phyloP scores from a whole-genome alignment of 1,139 yeast species.

The Saccharomyces pastorianus region DNA sequence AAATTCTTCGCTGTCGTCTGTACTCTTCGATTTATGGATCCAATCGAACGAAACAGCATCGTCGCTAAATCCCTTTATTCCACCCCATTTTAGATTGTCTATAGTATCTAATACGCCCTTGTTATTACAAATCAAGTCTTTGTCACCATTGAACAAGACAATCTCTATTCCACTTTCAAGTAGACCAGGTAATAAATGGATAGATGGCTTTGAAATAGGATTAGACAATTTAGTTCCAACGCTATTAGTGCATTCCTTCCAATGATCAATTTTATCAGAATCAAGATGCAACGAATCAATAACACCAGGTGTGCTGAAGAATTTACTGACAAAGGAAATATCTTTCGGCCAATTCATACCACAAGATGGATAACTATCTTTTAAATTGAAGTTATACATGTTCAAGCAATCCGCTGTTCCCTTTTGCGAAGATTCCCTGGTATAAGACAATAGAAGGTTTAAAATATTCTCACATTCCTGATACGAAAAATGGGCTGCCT shows the following conservation, averaged over 20 bases:
- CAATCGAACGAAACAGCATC: slow-evolving; percentile 38
- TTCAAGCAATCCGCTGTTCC: slow-evolving; percentile 53
- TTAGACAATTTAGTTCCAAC: slow-evolving; percentile 52
- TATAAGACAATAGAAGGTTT: slow-evolving; percentile 36
- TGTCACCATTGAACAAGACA: slow-evolving; percentile 76
- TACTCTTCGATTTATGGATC: slow-evolving; percentile 45
- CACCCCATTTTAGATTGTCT: slow-evolving; percentile 59
- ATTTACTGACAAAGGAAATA: slow-evolving; percentile 49
- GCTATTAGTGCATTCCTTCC: slow-evolving; percentile 69
- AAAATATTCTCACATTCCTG: slow-evolving; percentile 45
- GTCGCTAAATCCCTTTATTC: slow-evolving; percentile 47
- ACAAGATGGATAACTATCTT: slow-evolving; percentile 74
- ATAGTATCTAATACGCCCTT: slow-evolving; percentile 67
- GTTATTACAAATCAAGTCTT: slow-evolving; percentile 83
- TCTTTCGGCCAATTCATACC: slow-evolving; percentile 94
- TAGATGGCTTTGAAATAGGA: slow-evolving; percentile 49
- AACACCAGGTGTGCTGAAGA: slow-evolving; percentile 50
- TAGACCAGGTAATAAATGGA: slow-evolving; percentile 56
- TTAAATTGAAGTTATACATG: slow-evolving; percentile 69
- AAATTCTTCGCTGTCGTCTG: slow-evolving; percentile 31
- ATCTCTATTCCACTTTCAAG: slow-evolving; percentile 51
- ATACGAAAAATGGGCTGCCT: slow-evolving; percentile 34
- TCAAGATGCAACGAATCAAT: slow-evolving; percentile 51
- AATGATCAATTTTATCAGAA: slow-evolving; percentile 29
- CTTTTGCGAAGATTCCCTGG: slow-evolving; percentile 29